A percentile compares a stretch with the other conserved stretches of the same genome.
These are phyloP conservation scores for Kodamaea ohmeri DNA, from an alignment of 1,139 yeast species.

Conservation along the genomic window DNA sequence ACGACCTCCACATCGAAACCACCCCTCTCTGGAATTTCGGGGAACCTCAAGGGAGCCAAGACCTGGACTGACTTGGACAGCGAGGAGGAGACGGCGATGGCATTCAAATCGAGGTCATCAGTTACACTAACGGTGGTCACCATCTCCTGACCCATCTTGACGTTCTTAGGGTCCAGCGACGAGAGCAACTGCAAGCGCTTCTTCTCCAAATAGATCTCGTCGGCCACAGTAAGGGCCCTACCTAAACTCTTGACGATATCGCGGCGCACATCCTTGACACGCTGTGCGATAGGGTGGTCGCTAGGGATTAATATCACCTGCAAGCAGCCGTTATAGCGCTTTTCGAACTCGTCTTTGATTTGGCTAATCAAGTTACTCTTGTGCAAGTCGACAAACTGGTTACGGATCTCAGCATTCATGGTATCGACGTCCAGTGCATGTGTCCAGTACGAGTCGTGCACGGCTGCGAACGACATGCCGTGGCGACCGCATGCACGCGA, in stretches of 20 bases:
- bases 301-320: conserved; percentile 57
- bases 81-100: conserved; percentile 22
- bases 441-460: conserved; percentile 98
- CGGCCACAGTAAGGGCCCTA: conserved; percentile 60
- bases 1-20: conserved; percentile 77
- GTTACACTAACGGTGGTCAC: conserved; percentile 74
- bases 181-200: conserved; percentile 55
- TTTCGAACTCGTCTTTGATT: conserved; percentile 74
- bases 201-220: conserved; percentile 72
- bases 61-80: conserved; percentile 32
- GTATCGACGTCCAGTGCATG: conserved; percentile 81
- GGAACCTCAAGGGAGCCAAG: conserved; percentile 65
- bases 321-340: conserved; percentile 71
- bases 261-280: conserved; percentile 50
- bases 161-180: conserved; percentile 51
- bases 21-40: conserved; percentile 78
- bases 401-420: conserved; percentile 74
- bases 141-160: conserved; percentile 54
- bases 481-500: conserved; percentile 73
- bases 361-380: conserved; percentile 66
- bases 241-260: conserved; percentile 50
- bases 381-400: conserved; percentile 78
- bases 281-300: conserved; percentile 50
- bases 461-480: conserved; percentile 84
- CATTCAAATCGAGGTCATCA: conserved; percentile 36